Conservation (phyloP, 257 asterid genomes). For the Solanum habrochaites region DNA sequence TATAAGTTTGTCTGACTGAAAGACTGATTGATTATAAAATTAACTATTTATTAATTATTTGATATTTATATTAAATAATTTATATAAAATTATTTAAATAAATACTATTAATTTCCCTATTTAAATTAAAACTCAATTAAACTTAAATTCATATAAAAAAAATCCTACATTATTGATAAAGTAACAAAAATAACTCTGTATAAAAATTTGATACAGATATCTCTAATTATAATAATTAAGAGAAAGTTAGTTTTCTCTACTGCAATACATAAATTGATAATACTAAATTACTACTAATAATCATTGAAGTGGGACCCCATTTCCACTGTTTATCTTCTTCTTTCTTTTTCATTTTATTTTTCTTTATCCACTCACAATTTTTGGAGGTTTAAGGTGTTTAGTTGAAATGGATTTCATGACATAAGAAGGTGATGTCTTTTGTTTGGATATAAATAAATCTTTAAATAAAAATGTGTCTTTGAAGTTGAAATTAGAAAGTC, state of each 20-base stretch:
- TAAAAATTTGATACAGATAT: too few relatives aligned
- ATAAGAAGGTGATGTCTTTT: background rate
- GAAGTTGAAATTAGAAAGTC: background rate
- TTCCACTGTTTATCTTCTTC: background rate
- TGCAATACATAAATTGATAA: background rate
- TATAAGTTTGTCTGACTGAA: too few relatives aligned
- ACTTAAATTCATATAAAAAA: too few relatives aligned
- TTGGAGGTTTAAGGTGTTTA: background rate
- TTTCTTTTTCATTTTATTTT: background rate
- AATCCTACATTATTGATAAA: too few relatives aligned
- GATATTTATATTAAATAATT: too few relatives aligned
- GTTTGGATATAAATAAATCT: background rate
- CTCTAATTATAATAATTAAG: background rate
- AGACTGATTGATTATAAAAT: too few relatives aligned
- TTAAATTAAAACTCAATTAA: accelerated
- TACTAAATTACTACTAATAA: background rate
- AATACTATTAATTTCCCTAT: too few relatives aligned
- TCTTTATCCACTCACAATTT: background rate
- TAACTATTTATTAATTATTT: too few relatives aligned
- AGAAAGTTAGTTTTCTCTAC: background rate
- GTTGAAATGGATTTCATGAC: background rate
- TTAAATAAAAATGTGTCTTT: background rate
- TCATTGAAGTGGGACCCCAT: background rate
- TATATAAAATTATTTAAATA: too few relatives aligned
- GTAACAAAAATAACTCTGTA: too few relatives aligned